phyloP scores from a whole-genome alignment of 2,329 filamentous ascomycete genomes.

The Epichloe aotearoae region DNA sequence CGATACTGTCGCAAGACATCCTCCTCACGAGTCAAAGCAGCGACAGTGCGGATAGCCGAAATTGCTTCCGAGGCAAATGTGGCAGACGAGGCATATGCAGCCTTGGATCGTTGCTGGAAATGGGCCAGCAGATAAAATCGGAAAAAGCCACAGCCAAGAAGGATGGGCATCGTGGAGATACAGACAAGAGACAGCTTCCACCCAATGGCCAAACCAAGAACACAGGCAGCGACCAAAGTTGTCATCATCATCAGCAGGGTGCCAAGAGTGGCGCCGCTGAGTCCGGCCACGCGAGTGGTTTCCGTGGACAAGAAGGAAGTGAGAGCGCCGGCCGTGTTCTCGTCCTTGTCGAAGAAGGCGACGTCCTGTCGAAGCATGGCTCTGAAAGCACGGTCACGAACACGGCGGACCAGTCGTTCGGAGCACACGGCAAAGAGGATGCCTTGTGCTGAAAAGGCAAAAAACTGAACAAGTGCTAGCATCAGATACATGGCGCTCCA shows the following conservation, averaged over 20 bases:
- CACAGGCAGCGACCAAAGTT: conserved; percentile 63
- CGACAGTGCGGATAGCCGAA: conserved; percentile 85
- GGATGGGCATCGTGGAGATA: conserved; percentile 61
- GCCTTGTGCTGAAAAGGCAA: conserved; percentile 57
- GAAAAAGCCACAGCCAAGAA: conserved; percentile 73
- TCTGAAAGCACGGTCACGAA: conserved; percentile 71
- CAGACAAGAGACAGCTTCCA: conserved; percentile 86
- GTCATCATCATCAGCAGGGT: conserved; percentile 71
- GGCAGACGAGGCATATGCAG: conserved; percentile 67
- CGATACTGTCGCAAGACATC: conserved; percentile 68
- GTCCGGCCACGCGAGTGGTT: conserved; percentile 75
- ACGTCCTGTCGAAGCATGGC: conserved; percentile 88
- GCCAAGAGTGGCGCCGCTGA: conserved; percentile 77
- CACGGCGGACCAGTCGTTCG: conserved; percentile 72
- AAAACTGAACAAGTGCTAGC: conserved; percentile 60
- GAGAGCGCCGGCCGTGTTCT: conserved; percentile 79
- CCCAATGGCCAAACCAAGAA: conserved; percentile 58
- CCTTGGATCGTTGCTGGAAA: conserved; percentile 68
- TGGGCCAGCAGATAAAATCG: conserved; percentile 73
- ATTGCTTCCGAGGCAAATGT: conserved; percentile 88
- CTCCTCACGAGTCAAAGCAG: conserved; percentile 72
- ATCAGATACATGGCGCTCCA: conserved; percentile 86
- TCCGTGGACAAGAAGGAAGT: conserved; percentile 83
- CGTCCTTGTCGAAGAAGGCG: conserved; percentile 76
- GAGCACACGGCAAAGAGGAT: conserved; percentile 71